A percentile compares a stretch with the other conserved stretches of the same genome.
Conservation (phyloP, 306 rosid species). For the Herpetospermum pedunculosum region DNA sequence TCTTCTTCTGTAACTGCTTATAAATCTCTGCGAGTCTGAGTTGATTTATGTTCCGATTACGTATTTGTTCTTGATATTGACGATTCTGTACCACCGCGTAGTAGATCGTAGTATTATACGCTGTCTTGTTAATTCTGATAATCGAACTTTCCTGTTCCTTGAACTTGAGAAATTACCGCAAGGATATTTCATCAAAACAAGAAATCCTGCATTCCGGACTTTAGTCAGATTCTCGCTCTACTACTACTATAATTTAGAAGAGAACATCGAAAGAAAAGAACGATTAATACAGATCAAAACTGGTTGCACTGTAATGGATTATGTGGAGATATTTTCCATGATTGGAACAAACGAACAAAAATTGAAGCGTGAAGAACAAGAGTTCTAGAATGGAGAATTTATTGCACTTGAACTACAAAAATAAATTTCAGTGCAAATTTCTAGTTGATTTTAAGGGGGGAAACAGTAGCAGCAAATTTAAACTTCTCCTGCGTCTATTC, state of each 20-base stretch:
- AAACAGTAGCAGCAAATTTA: neutral
- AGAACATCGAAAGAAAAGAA: neutral
- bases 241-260: neutral
- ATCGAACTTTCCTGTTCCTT: neutral
- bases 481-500: neutral
- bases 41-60: neutral
- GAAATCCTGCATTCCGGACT: neutral
- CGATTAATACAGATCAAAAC: neutral
- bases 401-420: neutral
- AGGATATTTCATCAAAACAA: neutral
- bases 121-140: neutral
- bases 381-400: too few species aligned
- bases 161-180: neutral
- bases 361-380: neutral
- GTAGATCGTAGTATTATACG: neutral
- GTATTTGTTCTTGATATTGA: neutral
- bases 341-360: neutral
- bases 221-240: neutral
- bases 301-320: neutral
- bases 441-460: neutral
- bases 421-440: neutral
- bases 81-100: neutral
- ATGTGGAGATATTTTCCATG: neutral
- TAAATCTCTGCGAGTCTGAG: too few species aligned
- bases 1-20: neutral